Evolutionary conservation across 2,329 filamentous ascomycete species (phyloP), one percentile per base, ranked within the genome.

Genomic region (Cercospora canescens): DNA sequence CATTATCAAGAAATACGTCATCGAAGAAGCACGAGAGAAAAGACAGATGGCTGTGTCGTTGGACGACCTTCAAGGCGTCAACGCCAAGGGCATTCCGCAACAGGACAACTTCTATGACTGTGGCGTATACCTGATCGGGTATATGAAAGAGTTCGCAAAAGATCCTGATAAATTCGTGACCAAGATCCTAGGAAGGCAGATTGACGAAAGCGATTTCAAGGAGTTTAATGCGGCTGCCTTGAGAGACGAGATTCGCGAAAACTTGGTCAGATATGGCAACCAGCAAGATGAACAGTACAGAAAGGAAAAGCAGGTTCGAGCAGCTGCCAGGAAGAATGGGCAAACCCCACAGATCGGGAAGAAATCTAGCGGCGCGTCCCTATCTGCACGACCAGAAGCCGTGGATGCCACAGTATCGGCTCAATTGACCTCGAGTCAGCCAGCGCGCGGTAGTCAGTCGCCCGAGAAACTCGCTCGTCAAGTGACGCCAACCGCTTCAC

Each of bases 31-130:
- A 4, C 83, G 84, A 70, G 83, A 79, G 82, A 95, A 88, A 73
- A 82, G 81, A n/a, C 77, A 78, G 14, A 79, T 85, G 67, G 76
- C 81, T 5, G 80, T 86, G 14, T 76, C 82, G 11, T 75, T 78
- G n/a, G 77, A 76, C 5, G 72, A 79, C 11, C 79, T 87, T 62
- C 81, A 82, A 68, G 87, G 86, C 4, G 88, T 91, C 82, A 93
- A 88, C 41, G 92, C 91, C 4, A 90, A 87, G 66, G 83, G 85
- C 7, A 89, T 97, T 14, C 94, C 95, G 0, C 81, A 86, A 67
- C 95, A 99, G 77, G 80, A 87, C 57, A 98, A 99, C 75, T 91
- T 86, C 71, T 94, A 87, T 67, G 95, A 99, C 76, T 99, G 95
- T 74, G 95, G 95, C 8, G 81, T 97, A 0, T 99, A 91, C 72